A percentile compares a stretch with the other conserved stretches of the same genome.
Conservation (phyloP, 768 basidiomycete genomes). For the Pisolithus marmoratus region DNA sequence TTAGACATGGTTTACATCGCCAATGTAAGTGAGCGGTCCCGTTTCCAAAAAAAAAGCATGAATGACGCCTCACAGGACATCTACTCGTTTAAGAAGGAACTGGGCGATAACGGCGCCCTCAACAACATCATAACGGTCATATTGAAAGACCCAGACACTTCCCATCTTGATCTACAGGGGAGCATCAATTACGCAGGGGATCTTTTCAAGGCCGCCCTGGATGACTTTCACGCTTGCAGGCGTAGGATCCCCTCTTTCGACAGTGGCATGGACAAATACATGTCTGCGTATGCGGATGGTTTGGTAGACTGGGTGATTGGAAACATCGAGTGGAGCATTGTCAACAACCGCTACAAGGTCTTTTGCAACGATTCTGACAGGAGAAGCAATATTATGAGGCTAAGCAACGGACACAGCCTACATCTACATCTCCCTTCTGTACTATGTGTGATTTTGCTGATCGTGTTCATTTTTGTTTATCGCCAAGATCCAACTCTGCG, state of each 20-base stretch:
- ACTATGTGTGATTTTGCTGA: constrained; percentile 5
- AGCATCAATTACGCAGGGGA: constrained; percentile 16
- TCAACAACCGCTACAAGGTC: constrained; percentile 22
- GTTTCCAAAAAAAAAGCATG: too few species aligned
- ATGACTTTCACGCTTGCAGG: constrained; percentile 19
- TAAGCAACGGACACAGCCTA: constrained; percentile 7
- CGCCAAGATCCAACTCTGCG: too few species aligned
- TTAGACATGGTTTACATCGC: constrained; percentile 24
- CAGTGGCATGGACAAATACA: constrained; percentile 10
- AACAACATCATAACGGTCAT: constrained; percentile 26
- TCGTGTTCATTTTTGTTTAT: constrained; percentile 2
- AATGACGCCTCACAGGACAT: constrained; percentile 17
- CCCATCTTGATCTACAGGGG: constrained; percentile 19
- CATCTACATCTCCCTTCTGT: constrained; percentile 1
- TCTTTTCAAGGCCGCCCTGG: constrained; percentile 16
- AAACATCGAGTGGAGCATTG: constrained; percentile 23
- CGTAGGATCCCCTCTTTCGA: constrained; percentile 14
- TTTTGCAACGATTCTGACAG: constrained; percentile 18
- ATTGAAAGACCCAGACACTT: constrained; percentile 17
- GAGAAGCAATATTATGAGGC: constrained; percentile 15
- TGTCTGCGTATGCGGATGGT: constrained; percentile 20
- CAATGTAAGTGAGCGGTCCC: constrained; percentile 13
- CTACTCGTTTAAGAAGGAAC: constrained; percentile 27
- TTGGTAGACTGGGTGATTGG: constrained; percentile 21
- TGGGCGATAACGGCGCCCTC: constrained; percentile 20